Evolutionary conservation across 805 yeast genomes (phyloP), one percentile per base, ranked within the genome.

Genomic region (Pichia paraexigua): DNA sequence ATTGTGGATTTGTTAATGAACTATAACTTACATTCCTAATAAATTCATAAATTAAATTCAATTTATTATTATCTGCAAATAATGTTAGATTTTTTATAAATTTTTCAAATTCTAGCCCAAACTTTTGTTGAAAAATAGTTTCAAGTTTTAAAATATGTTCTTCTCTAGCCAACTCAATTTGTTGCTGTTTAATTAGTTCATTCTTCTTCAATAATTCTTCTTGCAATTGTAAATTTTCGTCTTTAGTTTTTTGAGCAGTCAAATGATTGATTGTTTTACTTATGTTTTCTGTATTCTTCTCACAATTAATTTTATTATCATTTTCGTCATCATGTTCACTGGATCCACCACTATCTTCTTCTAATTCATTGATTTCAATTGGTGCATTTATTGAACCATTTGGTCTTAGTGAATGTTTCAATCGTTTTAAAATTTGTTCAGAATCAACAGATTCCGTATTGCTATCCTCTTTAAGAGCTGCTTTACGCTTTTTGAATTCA

Each of bases 11-110:
- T 2, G 57, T 57, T 21, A 49, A 41, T 28, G 43, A 50, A 46
- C 54, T 51, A 46, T 64, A 65, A 18, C 57, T 53, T 63, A 66
- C 57, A 7, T 52, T 52, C 28, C 61, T 64, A 41, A 67, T 60
- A 58, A 66, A 58, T 37, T 64, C 68, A 17, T 64, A 53, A 27
- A 67, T 57, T 45, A 58, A 63, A 48, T 67, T 70, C 25, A 67
- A 51, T 10, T 59, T 58, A 11, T 60, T 63, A 18, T 60, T 57
- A 22, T 58, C 53, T 1, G 60, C 60, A 1, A 62, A 61, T 13
- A 66, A 50, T 12, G 60, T 54, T 13, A 53, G 37, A 51, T 52
- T 49, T 24, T 32, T 25, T 20, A 50, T 25, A 30, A 53, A 18
- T 15, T 53, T 48, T 17, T 46, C 9, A 47, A 58, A 56, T 17